Base-by-base conservation (phyloP, 176 grass and related monocot species). In the Raddia distichophylla region DNA sequence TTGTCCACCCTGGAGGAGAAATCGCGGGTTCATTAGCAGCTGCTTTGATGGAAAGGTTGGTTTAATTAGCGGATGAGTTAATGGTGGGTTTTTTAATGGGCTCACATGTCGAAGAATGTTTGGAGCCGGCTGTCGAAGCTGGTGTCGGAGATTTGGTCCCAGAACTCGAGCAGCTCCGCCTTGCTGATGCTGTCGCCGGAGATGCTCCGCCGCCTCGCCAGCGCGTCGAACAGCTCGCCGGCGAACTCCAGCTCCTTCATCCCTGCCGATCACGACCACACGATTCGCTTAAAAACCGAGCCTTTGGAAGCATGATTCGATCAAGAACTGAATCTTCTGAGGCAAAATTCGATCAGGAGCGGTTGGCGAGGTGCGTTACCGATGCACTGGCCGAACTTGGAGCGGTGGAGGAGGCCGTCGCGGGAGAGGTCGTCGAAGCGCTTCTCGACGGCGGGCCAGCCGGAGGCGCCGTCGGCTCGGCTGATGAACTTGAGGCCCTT, bases 401-500 rank as follows among this genome's bases (percentile, higher is more conserved):
- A 93, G 13, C 89, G 80, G 27, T 80, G 79, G 71, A 99, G 93
- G 42, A 84, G 80, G 3, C 89, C 96, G 17, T 90, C 79, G 65
- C 82, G 57, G 18, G 93, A 74, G 63, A 99, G 80, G 1, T 90
- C 74, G 83, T 95, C 82, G 84, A 99, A 99, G 8, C 90, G 86
- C 61, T 67, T 82, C 46, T 95, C 93, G 46, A 95, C 88, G 57
- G 92, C 89, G 5, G 77, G 8, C 96, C 96, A 94, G 0, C 87
- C 87, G 2, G 80, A 16, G 44, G 42, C 34, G 8, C 96, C 93
- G 33, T 99, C 89, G 45, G 93, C 44, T 33, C 75, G 75, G 85
- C 82, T 84, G 82, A 99, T 99, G 89, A 99, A 99, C 84, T 93
- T 95, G 75, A 99, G 89, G 37, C 96, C 90, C 90, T 98, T 99